Percentiles rank a stretch among this genome's conserved stretches.
Evolutionary conservation across 306 rosid species (phyloP).

Genomic region (Cyamopsis tetragonoloba): DNA sequence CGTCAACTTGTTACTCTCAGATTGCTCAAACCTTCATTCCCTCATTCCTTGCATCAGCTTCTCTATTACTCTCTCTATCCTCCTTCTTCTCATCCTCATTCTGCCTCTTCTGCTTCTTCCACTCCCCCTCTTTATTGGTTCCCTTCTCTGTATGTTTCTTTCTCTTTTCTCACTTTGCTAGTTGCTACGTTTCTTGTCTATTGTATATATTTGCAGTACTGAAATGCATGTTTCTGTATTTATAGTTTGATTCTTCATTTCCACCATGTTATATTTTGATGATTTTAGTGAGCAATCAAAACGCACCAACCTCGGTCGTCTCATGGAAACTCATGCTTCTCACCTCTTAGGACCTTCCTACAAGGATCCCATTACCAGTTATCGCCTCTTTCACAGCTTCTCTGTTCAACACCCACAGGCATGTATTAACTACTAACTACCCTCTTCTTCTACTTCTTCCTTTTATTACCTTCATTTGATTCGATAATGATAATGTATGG

Average conservation of each 20-base stretch:
- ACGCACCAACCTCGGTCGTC: conserved; percentile 58
- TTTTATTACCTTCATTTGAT: not conserved
- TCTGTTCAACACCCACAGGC: conserved; percentile 66
- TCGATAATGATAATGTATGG: too few species aligned
- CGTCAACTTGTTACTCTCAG: conserved; percentile 47
- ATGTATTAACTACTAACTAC: not conserved
- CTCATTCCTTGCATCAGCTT: conserved; percentile 56
- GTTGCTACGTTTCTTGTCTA: too few species aligned
- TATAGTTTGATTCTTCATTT: not conserved
- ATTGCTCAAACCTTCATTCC: conserved; percentile 58
- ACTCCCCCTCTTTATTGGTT: conserved; percentile 69
- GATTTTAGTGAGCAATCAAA: conserved; percentile 44
- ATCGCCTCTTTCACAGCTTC: conserved; percentile 49
- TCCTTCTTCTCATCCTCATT: conserved; percentile 2
- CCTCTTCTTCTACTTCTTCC: not conserved
- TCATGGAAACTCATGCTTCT: conserved; percentile 65
- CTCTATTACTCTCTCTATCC: conserved; percentile 49
- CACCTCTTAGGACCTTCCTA: conserved; percentile 58
- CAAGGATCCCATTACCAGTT: conserved; percentile 75
- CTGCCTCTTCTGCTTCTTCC: conserved; percentile 36
- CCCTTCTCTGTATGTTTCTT: conserved; percentile 58
- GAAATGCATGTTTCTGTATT: too few species aligned
- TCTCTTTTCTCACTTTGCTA: not conserved
- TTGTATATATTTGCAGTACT: too few species aligned
- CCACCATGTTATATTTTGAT: not conserved